Percentiles rank a stretch among this genome's conserved stretches.
These are phyloP conservation scores for Aureobasidium sp. DNA, from an alignment of 2,329 filamentous ascomycete genomes.

Conservation along the genomic window DNA sequence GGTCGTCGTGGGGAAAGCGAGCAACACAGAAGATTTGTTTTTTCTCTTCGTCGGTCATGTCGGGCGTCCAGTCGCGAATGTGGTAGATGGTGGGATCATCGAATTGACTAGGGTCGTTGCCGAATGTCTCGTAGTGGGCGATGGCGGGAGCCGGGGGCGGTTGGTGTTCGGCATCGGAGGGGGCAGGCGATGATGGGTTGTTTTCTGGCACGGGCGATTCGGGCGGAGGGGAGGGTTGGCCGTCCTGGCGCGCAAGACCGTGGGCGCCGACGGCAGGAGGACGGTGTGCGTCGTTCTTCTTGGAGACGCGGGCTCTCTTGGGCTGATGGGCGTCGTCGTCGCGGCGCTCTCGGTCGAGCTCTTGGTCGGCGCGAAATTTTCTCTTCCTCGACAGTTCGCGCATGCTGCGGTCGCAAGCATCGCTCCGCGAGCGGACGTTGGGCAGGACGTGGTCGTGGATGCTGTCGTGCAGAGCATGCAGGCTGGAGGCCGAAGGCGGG, in stretches of 20 bases:
- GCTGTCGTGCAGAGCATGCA: slow-evolving; percentile 56
- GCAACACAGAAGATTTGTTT: slow-evolving; percentile 83
- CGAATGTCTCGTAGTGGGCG: slow-evolving; percentile 72
- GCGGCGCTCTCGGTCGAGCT: slow-evolving; percentile 41
- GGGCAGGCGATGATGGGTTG: slow-evolving; percentile 53
- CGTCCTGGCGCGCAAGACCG: slow-evolving; percentile 55
- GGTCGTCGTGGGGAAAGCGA: slow-evolving; percentile 68
- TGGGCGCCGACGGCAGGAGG: slow-evolving; percentile 55
- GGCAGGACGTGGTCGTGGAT: slow-evolving; percentile 49
- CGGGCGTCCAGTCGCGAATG: slow-evolving; percentile 63
- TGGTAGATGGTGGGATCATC: slow-evolving; percentile 90
- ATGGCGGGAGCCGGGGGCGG: slow-evolving; percentile 52
- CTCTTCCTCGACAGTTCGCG: slow-evolving; percentile 56
- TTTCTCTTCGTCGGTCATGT: slow-evolving; percentile 76
- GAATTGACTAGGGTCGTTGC: slow-evolving; percentile 84
- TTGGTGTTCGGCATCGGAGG: slow-evolving; percentile 48
- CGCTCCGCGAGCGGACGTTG: slow-evolving; percentile 44
- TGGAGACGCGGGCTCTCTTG: slow-evolving; percentile 51
- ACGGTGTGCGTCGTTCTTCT: slow-evolving; percentile 44
- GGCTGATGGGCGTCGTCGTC: slow-evolving; percentile 45
- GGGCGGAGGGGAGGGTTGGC: slow-evolving; percentile 31
- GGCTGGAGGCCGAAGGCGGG: slow-evolving; percentile 50
- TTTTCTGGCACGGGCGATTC: slow-evolving; percentile 37
- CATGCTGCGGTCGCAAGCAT: slow-evolving; percentile 65
- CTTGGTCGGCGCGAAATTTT: slow-evolving; percentile 51